Evolutionary conservation across 1,139 yeast genomes (phyloP).

Genomic region (Hyphopichia fennica): DNA sequence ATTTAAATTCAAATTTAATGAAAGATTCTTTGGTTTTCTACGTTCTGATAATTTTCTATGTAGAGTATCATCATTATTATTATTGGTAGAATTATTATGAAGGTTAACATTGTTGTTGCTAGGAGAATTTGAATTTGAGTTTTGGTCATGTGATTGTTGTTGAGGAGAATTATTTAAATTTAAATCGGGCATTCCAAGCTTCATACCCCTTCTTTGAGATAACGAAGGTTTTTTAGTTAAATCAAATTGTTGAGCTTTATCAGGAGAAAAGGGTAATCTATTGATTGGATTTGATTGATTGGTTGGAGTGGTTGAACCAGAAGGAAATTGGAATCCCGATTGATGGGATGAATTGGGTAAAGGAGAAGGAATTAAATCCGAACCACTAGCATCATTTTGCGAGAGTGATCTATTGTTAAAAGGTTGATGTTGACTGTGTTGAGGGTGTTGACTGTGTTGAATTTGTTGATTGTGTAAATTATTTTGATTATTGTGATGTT

Average conservation of each 20-base stretch:
- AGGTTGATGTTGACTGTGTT: neutral
- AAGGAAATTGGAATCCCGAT: neutral
- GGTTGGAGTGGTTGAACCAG: neutral
- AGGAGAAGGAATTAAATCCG: conserved; percentile 4
- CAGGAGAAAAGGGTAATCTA: neutral
- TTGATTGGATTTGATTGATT: neutral
- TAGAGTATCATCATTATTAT: conserved; percentile 6
- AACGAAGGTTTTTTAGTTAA: conserved; percentile 45
- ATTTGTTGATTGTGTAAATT: neutral
- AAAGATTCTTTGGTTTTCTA: conserved; percentile 38
- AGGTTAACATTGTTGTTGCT: neutral
- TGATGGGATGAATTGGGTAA: neutral
- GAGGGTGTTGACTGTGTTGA: neutral
- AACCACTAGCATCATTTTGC: conserved; percentile 6
- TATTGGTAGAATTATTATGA: neutral
- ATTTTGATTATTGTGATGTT: neutral
- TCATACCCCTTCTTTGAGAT: conserved; percentile 55
- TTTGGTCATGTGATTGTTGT: neutral
- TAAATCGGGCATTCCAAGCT: neutral
- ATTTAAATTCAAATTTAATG: conserved; percentile 29
- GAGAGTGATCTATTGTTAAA: conserved; percentile 5
- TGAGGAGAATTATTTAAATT: neutral
- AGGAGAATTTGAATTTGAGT: neutral
- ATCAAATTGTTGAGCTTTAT: conserved; percentile 10
- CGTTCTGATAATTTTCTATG: conserved; percentile 35